Evolutionary conservation across 2,329 filamentous ascomycete genomes (phyloP).

Genomic region (Colletotrichum horii): DNA sequence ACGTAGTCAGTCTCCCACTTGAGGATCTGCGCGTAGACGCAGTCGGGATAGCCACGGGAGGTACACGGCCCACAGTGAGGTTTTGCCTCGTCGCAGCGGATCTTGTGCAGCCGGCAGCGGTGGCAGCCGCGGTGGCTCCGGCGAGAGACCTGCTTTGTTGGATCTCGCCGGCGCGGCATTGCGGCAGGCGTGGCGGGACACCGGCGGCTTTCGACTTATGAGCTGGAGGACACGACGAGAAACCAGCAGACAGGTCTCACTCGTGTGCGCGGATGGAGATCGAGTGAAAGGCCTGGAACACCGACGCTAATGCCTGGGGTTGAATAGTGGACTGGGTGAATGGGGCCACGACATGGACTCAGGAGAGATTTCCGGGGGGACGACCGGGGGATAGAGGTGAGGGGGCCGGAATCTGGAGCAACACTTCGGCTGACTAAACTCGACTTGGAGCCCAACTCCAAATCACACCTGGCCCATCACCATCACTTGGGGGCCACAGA

Average conservation of each 20-base stretch:
- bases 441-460: neutral
- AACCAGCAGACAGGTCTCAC: neutral
- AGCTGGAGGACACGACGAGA: neutral
- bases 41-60: conserved; percentile 24
- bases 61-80: conserved; percentile 24
- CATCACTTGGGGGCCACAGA: neutral
- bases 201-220: neutral
- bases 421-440: conserved; percentile 8
- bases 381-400: neutral
- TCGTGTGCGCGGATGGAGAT: neutral
- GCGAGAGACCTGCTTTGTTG: conserved; percentile 16
- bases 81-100: conserved; percentile 26
- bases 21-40: conserved; percentile 14
- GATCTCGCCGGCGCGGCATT: conserved; percentile 14
- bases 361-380: neutral
- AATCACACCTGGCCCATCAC: neutral
- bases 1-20: conserved; percentile 36
- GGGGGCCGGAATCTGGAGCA: neutral
- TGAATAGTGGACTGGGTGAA: neutral
- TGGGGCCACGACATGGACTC: neutral
- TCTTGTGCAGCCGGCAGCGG: conserved; percentile 27
- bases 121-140: conserved; percentile 28
- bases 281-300: neutral
- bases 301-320: neutral
- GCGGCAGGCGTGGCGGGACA: neutral